Base-by-base conservation (phyloP, 1,284 basidiomycete genomes). In the Ceraceosorus guamensis region DNA sequence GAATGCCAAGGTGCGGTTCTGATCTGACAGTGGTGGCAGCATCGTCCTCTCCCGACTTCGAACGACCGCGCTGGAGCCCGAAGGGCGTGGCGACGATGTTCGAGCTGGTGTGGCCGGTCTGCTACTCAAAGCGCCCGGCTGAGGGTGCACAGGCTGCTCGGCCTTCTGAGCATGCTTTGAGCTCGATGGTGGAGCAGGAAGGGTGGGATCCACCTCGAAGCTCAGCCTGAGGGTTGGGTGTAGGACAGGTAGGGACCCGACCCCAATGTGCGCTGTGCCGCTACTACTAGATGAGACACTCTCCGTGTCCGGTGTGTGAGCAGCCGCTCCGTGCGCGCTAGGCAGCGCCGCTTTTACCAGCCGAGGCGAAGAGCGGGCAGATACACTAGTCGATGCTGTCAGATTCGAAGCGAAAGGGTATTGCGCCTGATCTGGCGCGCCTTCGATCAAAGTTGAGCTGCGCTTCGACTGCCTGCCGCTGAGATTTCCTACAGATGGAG, bases 181-280 rank as follows among this genome's bases (percentile, higher is more conserved):
- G 46, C 30, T n/a, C 7, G 18, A 35, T 33, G 51, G 52, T 14
- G 53, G 50, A 8, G 55, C 52, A 16, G 55, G 55, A 8, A 56
- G 35, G 10, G 44, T 37, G 11, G 55, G 55, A 41, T 56, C 52
- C 14, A 46, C 50, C 48, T 72, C 66, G 43, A 73, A 73, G 35
- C 61, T 60, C 6, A 73, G 62, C 48, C 63, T 60, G n/a, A 73
- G 53, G 11, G 68, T 60, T 5, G 70, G 70, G 55, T 72, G 71
- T n/a, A 61, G 64, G 32, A 73, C 64, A 5, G 68, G 60, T 11
- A 68, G 55, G 33, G 31, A 30, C 14, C 52, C 52, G 10, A 53
- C 30, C 6, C 52, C 52, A 32, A 48, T n/a, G n/a, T n/a, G n/a
- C n/a, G n/a, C n/a, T n/a, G n/a, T n/a, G n/a, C n/a, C n/a, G n/a